Conservation (phyloP, 306 rosid species). For the Quillaja saponaria region DNA sequence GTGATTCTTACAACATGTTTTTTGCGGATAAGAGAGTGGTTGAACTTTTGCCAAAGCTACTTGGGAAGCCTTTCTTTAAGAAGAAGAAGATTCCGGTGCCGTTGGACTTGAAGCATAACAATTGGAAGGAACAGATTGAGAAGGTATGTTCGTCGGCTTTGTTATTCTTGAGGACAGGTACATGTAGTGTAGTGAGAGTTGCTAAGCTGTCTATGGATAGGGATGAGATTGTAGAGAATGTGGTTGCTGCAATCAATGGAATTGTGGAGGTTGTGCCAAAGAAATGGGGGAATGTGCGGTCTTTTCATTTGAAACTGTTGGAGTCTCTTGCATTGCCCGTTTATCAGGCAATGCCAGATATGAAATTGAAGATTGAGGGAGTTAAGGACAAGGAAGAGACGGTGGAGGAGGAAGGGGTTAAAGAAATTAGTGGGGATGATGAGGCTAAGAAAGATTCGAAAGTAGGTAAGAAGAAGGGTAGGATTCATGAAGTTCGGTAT, state of each 20-base stretch:
- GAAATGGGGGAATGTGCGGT: constrained; percentile 75
- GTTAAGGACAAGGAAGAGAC: constrained; percentile 17
- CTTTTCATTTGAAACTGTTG: constrained; percentile 71
- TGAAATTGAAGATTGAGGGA: constrained; percentile 59
- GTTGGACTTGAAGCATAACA: constrained; percentile 58
- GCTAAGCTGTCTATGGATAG: constrained; percentile 52
- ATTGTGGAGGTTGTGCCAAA: constrained; percentile 58
- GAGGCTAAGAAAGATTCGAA: constrained; percentile 29
- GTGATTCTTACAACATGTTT: constrained; percentile 63
- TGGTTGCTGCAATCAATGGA: constrained; percentile 51
- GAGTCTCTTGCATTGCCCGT: constrained; percentile 69
- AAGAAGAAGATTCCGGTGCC: constrained; percentile 82
- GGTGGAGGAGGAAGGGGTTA: constrained; percentile 13
- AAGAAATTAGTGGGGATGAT: constrained; percentile 1
- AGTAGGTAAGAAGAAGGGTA: constrained; percentile 57
- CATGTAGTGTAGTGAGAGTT: constrained; percentile 75
- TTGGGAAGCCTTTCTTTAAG: constrained; percentile 80
- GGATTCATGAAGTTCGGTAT: constrained; percentile 69
- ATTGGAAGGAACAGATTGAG: constrained; percentile 83
- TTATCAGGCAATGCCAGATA: constrained; percentile 62
- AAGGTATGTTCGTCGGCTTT: constrained; percentile 47
- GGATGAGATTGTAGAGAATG: constrained; percentile 62
- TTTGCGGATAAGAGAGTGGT: constrained; percentile 63
- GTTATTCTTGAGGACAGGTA: constrained; percentile 62
- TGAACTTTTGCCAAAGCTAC: constrained; percentile 47